Evolutionary conservation across 371 early-diverging fungal species (phyloP).

Genomic region (Lichtheimia ornata): DNA sequence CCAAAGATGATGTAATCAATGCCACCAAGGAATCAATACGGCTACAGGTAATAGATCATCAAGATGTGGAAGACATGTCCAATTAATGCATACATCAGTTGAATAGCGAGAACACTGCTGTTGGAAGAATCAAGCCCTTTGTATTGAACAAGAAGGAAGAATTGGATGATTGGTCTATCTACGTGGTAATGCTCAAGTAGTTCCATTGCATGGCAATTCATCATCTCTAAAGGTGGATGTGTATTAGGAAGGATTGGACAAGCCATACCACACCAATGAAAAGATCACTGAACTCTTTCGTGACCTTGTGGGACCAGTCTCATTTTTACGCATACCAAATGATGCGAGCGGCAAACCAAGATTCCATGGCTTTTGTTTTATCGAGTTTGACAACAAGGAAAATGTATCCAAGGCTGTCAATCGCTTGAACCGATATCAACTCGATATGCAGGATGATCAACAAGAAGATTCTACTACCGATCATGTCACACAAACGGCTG

Average conservation of each 20-base stretch:
- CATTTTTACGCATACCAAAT: conserved; percentile 35
- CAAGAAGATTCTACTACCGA: not conserved
- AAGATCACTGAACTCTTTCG: conserved; percentile 28
- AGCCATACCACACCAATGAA: conserved; percentile 23
- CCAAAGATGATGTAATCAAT: conserved; percentile 27
- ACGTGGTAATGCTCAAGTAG: conserved; percentile 25
- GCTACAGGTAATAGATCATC: conserved; percentile 3
- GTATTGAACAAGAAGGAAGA: conserved; percentile 28
- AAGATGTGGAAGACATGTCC: not conserved
- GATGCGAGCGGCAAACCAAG: conserved; percentile 9
- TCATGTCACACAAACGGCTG: conserved; percentile 1
- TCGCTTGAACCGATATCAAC: conserved; percentile 16
- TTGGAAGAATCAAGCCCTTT: conserved; percentile 41
- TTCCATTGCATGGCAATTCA: not conserved
- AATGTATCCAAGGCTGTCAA: conserved; percentile 32
- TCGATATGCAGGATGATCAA: not conserved
- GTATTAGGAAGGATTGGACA: conserved; percentile 28
- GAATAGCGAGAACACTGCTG: conserved; percentile 4
- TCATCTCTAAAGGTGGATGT: not conserved
- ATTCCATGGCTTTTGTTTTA: conserved; percentile 43
- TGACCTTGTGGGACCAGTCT: conserved; percentile 31
- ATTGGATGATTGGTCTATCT: conserved; percentile 43
- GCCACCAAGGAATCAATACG: conserved; percentile 16
- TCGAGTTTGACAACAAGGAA: conserved; percentile 36
- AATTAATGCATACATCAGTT: conserved; percentile 11